Base-by-base conservation (phyloP, 768 basidiomycete genomes). In the Boletus pseudo-olivaceus region DNA sequence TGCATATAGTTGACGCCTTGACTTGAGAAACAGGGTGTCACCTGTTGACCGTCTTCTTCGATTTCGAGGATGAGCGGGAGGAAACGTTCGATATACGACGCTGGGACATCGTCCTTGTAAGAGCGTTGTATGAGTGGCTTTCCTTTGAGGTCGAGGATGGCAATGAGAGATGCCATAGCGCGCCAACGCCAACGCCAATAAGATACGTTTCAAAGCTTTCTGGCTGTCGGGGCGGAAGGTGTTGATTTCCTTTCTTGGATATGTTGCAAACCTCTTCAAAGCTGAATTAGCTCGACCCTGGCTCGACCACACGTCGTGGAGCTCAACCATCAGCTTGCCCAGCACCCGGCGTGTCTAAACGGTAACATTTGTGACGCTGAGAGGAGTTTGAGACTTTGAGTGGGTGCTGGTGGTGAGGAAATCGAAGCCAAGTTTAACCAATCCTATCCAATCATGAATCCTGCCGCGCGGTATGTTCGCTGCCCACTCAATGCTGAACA, bases 1-100 rank as follows among this genome's bases (percentile, higher is more conserved):
- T 99, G 94, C 87, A 98, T 90, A 75, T 95, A 99, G 72, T 98
- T 98, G 75, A 98, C 77, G 14, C 96, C 96, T 64, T 94, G 90
- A 59, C 82, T 87, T 4, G 95, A 90, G 77, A 99, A 92, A 74
- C 96, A 98, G 1, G 97, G 97, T 7, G 93, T 94, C 27, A 98
- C 88, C 64, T 93, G 93, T 61, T 93, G 88, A 34, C 92, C 93
- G 54, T 99, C 97, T 76, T 99, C 96, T 72, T 99, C 96, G 67
- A 97, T 87, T 29, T 99, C 96, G 34, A 98, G 83, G 26, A 98
- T 76, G 29, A 97, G 81, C 0, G 96, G 96, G 34, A 98, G 79
- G 70, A 99, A 98, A 43, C 90, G 84, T 67, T 98, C 97, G 61
- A 99, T 85, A 56, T 88, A 88, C 1, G 93, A 85, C 0, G 90